Conservation (phyloP, 257 asterid genomes). For the Nyctanthes arbortristis region DNA sequence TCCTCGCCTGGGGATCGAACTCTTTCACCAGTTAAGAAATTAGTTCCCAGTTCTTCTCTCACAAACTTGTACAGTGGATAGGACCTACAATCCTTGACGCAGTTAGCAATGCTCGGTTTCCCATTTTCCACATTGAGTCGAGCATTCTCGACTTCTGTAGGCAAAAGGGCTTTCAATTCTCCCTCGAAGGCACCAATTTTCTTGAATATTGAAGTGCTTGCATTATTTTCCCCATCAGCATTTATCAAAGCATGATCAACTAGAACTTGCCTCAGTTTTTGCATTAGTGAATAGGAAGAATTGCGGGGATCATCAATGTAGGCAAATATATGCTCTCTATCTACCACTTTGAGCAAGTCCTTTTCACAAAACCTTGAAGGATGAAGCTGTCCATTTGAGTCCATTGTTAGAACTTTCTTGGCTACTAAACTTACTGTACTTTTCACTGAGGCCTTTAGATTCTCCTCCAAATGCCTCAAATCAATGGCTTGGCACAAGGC, state of each 20-base stretch:
- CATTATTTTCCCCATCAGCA: slow-evolving; percentile 22
- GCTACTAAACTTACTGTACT: slow-evolving; percentile 37
- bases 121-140: slow-evolving; percentile 32
- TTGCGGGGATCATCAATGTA: slow-evolving; percentile 45
- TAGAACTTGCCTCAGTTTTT: slow-evolving; percentile 35
- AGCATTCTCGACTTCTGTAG: too few relatives aligned
- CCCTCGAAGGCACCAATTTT: slow-evolving; percentile 42
- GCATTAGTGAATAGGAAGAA: slow-evolving; percentile 38
- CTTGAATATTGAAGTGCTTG: slow-evolving; percentile 28
- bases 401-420: slow-evolving; percentile 26
- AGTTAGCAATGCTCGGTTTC: slow-evolving; percentile 14
- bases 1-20: slow-evolving; percentile 43
- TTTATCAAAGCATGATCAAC: slow-evolving; percentile 39
- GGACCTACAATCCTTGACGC: slow-evolving; percentile 38
- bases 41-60: slow-evolving; percentile 34
- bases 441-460: slow-evolving; percentile 31
- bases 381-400: slow-evolving; percentile 32
- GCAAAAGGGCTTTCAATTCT: slow-evolving; percentile 35
- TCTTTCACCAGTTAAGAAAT: slow-evolving; percentile 38
- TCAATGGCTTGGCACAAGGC: slow-evolving; percentile 47
- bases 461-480: slow-evolving; percentile 41
- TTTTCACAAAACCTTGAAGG: slow-evolving; percentile 41
- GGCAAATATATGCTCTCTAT: slow-evolving; percentile 33
- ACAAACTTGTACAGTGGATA: too few relatives aligned
- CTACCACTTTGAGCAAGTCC: slow-evolving; percentile 39